Evolutionary conservation across 1,139 yeast species (phyloP).

Genomic region (Entelexis paramagnoliae): DNA sequence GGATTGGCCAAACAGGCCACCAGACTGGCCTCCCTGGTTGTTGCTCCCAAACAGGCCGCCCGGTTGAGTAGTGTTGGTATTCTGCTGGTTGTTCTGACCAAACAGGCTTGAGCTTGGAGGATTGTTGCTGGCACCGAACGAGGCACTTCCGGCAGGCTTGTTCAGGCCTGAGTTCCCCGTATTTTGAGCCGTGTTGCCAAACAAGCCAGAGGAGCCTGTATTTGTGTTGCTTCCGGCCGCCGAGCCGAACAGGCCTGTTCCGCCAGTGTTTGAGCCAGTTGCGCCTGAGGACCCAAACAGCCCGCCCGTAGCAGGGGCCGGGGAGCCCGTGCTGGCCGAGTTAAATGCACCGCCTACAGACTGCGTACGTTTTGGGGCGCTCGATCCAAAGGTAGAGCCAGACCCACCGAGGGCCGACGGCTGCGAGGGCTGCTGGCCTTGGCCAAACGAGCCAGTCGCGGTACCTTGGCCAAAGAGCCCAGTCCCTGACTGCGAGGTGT

Average conservation of each 20-base stretch:
- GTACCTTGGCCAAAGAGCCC: not conserved
- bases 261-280: not conserved
- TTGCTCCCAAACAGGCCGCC: not conserved
- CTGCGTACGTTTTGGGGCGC: constrained; percentile 13
- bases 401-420: not conserved
- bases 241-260: not conserved
- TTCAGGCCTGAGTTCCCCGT: not conserved
- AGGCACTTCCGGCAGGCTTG: not conserved
- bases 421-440: not conserved
- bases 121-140: not conserved
- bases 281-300: not conserved
- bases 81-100: not conserved
- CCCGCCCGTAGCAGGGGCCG: not conserved
- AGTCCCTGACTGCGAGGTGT: not conserved
- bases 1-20: constrained; percentile 12
- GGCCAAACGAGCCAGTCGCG: not conserved
- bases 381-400: not conserved
- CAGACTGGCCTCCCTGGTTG: not conserved
- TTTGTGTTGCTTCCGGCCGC: not conserved
- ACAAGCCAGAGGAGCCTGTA: not conserved
- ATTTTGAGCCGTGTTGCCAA: not conserved
- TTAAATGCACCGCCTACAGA: constrained; percentile 8
- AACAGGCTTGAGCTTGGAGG: not conserved
- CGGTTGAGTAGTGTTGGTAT: not conserved
- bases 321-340: not conserved